Percentiles rank a stretch among this genome's conserved stretches.
Conservation (phyloP, 176 grass and related monocot species). For the Oryza brachyantha region DNA sequence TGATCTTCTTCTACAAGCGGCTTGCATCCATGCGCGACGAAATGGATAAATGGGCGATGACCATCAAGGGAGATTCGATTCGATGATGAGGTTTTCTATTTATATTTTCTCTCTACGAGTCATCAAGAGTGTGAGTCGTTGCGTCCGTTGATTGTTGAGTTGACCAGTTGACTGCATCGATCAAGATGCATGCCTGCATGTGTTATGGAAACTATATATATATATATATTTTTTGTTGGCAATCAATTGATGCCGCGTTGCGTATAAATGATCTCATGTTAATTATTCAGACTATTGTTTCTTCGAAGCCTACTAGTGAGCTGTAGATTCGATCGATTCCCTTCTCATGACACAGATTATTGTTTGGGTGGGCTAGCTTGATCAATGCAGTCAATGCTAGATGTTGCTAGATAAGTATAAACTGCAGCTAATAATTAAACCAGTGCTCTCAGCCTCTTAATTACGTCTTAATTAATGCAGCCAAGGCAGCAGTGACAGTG, state of each 20-base stretch:
- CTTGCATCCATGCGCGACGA: background rate
- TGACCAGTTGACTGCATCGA: background rate
- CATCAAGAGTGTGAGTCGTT: background rate
- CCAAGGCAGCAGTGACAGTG: too few species aligned
- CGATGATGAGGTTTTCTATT: too few species aligned
- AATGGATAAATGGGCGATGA: background rate
- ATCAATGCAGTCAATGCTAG: too few species aligned
- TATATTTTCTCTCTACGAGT: too few species aligned
- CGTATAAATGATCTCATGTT: background rate
- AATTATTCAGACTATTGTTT: background rate
- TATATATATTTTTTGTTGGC: background rate
- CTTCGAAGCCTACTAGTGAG: background rate
- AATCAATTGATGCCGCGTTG: background rate
- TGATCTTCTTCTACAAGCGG: background rate
- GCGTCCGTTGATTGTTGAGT: background rate
- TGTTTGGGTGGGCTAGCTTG: too few species aligned
- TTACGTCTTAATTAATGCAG: too few species aligned
- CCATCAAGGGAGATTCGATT: constrained; percentile 19
- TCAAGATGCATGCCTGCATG: background rate
- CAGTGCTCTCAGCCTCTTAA: too few species aligned
- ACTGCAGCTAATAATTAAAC: too few species aligned
- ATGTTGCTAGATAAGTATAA: too few species aligned
- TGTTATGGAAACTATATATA: background rate
- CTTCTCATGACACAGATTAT: too few species aligned
- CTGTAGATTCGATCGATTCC: background rate